These are phyloP conservation scores for Phycomyces blakesleeanus DNA, from an alignment of 192 early-diverging fungal genomes.

Conservation along the genomic window DNA sequence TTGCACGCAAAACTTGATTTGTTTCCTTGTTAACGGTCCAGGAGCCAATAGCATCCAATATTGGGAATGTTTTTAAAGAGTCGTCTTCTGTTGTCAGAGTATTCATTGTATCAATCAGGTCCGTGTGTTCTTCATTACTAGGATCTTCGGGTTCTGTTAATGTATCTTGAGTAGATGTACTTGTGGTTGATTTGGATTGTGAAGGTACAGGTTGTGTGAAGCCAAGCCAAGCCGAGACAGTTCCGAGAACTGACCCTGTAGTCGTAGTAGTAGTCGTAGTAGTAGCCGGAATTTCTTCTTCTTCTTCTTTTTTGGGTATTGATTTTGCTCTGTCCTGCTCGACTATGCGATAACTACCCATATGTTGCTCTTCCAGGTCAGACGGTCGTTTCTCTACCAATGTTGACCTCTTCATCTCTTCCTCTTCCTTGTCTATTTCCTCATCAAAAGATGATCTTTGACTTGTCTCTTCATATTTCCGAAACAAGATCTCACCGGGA, in stretches of 20 bases:
- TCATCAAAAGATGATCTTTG: not conserved
- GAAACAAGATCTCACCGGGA: not conserved
- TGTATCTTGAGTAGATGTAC: not conserved
- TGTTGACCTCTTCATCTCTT: not conserved
- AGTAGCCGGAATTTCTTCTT: not conserved
- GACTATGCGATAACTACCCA: no score
- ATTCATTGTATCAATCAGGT: constrained; percentile 1
- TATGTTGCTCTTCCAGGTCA: no score
- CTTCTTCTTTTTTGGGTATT: not conserved
- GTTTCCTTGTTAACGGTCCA: constrained; percentile 28
- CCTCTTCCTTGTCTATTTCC: not conserved
- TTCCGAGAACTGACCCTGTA: not conserved
- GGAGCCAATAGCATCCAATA: constrained; percentile 16
- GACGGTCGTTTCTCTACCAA: not conserved
- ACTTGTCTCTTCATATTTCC: not conserved
- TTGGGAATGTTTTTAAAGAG: constrained; percentile 24
- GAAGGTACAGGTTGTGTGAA: not conserved
- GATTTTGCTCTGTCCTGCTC: not conserved
- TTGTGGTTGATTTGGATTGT: not conserved
- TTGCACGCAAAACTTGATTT: constrained; percentile 20
- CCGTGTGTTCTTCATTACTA: not conserved
- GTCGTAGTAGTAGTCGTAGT: not conserved
- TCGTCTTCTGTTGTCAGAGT: constrained; percentile 23
- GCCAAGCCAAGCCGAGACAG: not conserved
- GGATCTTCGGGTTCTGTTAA: not conserved